Evolutionary conservation across 73 alveolate genomes (phyloP).

Genomic region (Paraurostyla sp.): DNA sequence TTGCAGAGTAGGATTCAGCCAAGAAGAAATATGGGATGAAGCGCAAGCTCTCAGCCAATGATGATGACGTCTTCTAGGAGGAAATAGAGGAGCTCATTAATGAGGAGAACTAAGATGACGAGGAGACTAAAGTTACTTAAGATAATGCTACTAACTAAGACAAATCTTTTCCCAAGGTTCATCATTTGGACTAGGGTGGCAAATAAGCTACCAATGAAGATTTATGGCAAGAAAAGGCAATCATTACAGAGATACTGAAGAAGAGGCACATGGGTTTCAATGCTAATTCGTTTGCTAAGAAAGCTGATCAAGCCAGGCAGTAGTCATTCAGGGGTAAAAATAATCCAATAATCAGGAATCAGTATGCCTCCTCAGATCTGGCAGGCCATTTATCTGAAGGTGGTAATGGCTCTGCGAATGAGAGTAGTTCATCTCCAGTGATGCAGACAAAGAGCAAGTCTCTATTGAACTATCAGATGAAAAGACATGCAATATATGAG

Average conservation of each 20-base stretch:
- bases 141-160: not conserved
- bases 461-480: too few species aligned
- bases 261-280: not conserved
- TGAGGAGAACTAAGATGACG: conserved; percentile 8
- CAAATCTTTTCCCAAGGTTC: not conserved
- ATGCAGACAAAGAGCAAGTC: too few species aligned
- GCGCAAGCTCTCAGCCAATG: not conserved
- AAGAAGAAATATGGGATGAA: not conserved
- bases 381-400: too few species aligned
- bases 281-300: not conserved
- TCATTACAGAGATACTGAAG: conserved; percentile 10
- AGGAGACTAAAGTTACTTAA: not conserved
- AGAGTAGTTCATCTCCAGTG: too few species aligned
- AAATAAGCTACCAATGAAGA: not conserved
- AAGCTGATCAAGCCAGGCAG: conserved; percentile 18
- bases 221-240: not conserved
- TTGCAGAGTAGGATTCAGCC: not conserved
- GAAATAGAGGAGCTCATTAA: not conserved
- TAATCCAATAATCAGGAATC: not conserved
- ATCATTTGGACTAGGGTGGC: not conserved
- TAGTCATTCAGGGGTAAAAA: not conserved
- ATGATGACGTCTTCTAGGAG: not conserved
- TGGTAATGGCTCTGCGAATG: too few species aligned
- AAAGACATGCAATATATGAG: not conserved
- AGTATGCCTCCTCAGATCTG: not conserved